A percentile compares a stretch with the other conserved stretches of the same genome.
phyloP scores from a whole-genome alignment of 192 early-diverging fungal genomes.

The Nowakowskiella sp. region DNA sequence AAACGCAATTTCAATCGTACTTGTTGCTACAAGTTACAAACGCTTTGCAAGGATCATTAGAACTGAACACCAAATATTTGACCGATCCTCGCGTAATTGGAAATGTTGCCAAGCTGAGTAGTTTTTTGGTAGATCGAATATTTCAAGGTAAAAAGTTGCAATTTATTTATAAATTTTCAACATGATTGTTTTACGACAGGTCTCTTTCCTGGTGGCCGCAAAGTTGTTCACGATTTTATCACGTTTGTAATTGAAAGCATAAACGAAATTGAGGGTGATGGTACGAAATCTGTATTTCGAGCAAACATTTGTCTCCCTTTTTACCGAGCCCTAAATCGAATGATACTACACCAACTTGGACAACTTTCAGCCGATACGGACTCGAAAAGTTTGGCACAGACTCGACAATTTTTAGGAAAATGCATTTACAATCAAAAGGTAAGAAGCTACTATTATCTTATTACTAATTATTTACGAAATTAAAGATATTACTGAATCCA shows the following conservation, averaged over 20 bases:
- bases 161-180: constrained; percentile 1
- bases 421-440: constrained; percentile 52
- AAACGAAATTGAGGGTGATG: neutral
- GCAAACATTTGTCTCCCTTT: constrained; percentile 1
- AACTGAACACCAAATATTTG: constrained; percentile 31
- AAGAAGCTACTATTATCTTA: neutral
- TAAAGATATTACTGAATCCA: constrained; percentile 40
- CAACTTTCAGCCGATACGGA: constrained; percentile 1
- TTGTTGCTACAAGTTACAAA: constrained; percentile 32
- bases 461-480: neutral
- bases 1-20: constrained; percentile 37
- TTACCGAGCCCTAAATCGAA: constrained; percentile 11
- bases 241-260: neutral
- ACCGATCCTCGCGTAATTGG: constrained; percentile 22
- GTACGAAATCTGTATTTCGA: neutral
- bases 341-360: constrained; percentile 13
- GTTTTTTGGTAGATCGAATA: constrained; percentile 13
- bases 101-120: constrained; percentile 34
- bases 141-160: constrained; percentile 4
- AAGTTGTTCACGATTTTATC: neutral
- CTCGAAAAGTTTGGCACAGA: no score
- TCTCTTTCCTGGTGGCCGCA: constrained; percentile 2
- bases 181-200: neutral
- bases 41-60: constrained; percentile 31
- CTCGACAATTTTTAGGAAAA: constrained; percentile 41